Evolutionary conservation across 441 rosid genomes (phyloP), one percentile per base, ranked within the genome.

Genomic region (Aleurites moluccanus): DNA sequence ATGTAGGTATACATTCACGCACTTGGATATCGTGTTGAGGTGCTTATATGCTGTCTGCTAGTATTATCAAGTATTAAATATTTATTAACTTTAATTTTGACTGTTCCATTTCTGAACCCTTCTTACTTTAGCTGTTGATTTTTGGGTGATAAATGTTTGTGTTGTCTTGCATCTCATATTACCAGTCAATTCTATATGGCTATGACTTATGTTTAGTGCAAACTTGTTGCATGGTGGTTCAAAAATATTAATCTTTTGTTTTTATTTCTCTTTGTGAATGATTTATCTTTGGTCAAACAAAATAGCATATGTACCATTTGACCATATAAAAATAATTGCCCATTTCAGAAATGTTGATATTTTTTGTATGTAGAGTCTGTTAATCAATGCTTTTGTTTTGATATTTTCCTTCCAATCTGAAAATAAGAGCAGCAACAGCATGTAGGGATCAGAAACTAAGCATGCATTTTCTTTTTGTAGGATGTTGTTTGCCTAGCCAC

Each of bases 1-100:
- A 69, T 50, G 11, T 67, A 23, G n/a, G 80, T 68, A 75, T 66
- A 55, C 75, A 50, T 70, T 77, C 85, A 79, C 82, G 57, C 81
- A 80, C 66, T 73, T 60, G 59, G 81, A 38, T 38, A 70, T 70
- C 73, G 73, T 62, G 78, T 80, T 79, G 45, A 80, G 28, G 59
- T 68, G 74, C 47, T 33, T 64, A 21, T 47, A 59, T 73, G 66
- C 70, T 76, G 59, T 69, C 72, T 69, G 65, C 72, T 52, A 9
- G 38, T 9, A 28, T 71, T 42, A 56, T 70, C 38, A 38, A 28
- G 4, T 6, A 9, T 13, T 23, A 44, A 2, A 67, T 27, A 15
- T 38, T 42, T 44, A 38, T 38, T 64, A 33, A 35, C 14, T 16
- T 21, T 55, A 18, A 38, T 3, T 4, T 42, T 64, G 42, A 20